Evolutionary conservation across 768 basidiomycete genomes (phyloP).

Genomic region (Boletus eberwhitei): DNA sequence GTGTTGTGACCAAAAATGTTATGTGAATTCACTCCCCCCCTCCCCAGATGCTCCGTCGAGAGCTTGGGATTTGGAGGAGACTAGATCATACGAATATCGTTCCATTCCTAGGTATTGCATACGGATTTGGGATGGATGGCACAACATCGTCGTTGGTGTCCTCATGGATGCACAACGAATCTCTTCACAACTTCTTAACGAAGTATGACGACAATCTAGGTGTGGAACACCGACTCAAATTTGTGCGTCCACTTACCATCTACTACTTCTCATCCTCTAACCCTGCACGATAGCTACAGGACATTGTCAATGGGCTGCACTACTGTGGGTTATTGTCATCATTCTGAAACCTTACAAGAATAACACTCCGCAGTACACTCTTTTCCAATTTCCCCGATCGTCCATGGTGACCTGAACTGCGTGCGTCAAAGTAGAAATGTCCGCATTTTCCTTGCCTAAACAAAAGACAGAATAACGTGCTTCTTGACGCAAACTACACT

Average conservation of each 20-base stretch:
- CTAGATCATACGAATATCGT: conserved; percentile 24
- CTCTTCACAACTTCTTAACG: conserved; percentile 19
- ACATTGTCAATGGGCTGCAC: conserved; percentile 12
- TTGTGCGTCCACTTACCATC: conserved; percentile 15
- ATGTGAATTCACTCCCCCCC: background rate
- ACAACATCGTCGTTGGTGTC: conserved; percentile 28
- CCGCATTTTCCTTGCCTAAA: background rate
- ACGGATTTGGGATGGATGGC: conserved; percentile 23
- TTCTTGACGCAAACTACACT: conserved; percentile 21
- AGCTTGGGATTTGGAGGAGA: conserved; percentile 27
- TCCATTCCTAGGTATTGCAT: conserved; percentile 26
- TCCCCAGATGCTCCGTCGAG: conserved; percentile 24
- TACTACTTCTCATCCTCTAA: conserved; percentile 20
- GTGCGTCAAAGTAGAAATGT: background rate
- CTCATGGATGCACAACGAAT: conserved; percentile 28
- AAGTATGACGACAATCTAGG: background rate
- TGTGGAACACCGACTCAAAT: background rate
- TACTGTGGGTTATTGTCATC: conserved; percentile 4
- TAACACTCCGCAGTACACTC: conserved; percentile 11
- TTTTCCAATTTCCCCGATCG: conserved; percentile 1
- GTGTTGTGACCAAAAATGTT: background rate
- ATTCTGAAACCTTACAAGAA: background rate
- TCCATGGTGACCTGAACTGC: conserved; percentile 18
- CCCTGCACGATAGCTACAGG: conserved; percentile 7
- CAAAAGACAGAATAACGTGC: conserved; percentile 13